These are phyloP conservation scores for Caryopteris hybrid DNA, from an alignment of 305 asterid genomes.

Conservation along the genomic window DNA sequence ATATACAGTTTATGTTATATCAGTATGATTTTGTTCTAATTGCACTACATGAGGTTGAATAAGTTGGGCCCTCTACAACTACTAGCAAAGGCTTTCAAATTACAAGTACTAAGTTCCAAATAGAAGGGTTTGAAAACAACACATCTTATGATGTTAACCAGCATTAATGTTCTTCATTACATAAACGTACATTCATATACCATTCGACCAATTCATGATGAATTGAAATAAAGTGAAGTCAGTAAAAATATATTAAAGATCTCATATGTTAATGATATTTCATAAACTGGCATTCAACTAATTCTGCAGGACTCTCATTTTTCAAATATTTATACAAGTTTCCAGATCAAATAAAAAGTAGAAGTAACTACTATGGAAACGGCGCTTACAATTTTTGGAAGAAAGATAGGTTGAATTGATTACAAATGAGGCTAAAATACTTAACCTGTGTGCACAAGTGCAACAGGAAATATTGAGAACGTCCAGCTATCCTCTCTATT, in stretches of 20 bases:
- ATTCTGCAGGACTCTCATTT: not conserved
- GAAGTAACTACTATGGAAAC: not conserved
- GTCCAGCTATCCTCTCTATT: conserved; percentile 61
- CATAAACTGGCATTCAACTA: not conserved
- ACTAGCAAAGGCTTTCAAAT: not conserved
- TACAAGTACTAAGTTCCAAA: not conserved
- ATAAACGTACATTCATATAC: not conserved
- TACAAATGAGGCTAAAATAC: conserved; percentile 7
- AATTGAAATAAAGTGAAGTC: not conserved
- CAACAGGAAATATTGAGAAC: conserved; percentile 67
- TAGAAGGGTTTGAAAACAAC: not conserved
- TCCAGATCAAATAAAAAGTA: not conserved
- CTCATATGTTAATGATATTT: not conserved
- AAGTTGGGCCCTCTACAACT: not conserved
- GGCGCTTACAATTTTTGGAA: not conserved
- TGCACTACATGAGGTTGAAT: not conserved
- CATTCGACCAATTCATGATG: not conserved
- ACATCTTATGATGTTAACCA: not conserved
- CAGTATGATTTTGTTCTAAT: not conserved
- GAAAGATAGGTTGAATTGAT: not conserved
- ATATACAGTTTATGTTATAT: not conserved
- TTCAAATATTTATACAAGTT: not conserved
- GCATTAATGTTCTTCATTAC: not conserved
- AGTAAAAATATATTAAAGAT: not conserved
- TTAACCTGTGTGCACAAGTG: conserved; percentile 92